Evolutionary conservation across 768 basidiomycete species (phyloP), one percentile per base, ranked within the genome.

Genomic region (Butyriboletus loyo): DNA sequence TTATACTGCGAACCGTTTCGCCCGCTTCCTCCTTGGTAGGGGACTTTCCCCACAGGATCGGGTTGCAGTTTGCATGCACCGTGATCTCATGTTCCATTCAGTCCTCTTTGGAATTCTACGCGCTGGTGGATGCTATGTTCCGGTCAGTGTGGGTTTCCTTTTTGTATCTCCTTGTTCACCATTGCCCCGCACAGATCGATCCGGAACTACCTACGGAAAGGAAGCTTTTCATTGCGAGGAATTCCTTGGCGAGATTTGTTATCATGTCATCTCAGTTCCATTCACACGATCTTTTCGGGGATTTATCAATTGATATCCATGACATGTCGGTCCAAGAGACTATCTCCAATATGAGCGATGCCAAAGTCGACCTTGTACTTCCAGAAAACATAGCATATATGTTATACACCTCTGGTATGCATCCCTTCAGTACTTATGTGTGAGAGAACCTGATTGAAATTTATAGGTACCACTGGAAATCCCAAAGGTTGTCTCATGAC

Each of bases 81-180:
- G 79, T 19, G 66, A 76, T 46, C 56, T 73, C 15, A 48, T 62
- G 41, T 80, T 77, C 54, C 76, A 80, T 49, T 56, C 72, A 21
- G 67, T 71, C 3, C 63, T 78, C 53, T 68, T 77, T 48, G 79
- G 73, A 7, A 69, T 78, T 28, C 66, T 78, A 55, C 75, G 73
- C 32, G 74, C 78, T 22, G 79, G 79, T 37, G 78, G 72, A 36
- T 78, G 79, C 46, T 80, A 80, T 61, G 79, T 80, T 44, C 77
- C 79, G 11, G 79, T 79, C 9, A 40, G 60, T 55, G 17, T 19
- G n/a, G 19, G 7, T 54, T 38, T 73, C 62, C 21, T 44, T 34
- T 21, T 11, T 22, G 22, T n/a, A 17, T 43, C 45, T 34, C n/a
- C 38, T 22, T 28, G 19, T 43, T 52, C 15, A 50, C 24, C 41